These are phyloP conservation scores for Coniochaeta sp. DNA, from an alignment of 2,329 filamentous ascomycete species.

Conservation along the genomic window DNA sequence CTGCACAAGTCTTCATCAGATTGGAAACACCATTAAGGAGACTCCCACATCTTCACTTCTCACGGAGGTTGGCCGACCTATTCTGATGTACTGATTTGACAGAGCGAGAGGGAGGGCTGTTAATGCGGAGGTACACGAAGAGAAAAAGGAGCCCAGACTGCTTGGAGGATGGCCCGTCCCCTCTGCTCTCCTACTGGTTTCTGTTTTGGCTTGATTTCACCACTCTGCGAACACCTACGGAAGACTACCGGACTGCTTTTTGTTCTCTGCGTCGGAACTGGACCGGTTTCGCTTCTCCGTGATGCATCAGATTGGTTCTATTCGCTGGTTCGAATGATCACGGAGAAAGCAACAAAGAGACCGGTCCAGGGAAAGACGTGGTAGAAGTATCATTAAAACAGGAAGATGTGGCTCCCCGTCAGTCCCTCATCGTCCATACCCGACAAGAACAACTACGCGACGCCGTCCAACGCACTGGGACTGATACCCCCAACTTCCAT, in stretches of 20 bases:
- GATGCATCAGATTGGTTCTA: constrained; percentile 13
- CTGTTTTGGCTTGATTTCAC: constrained; percentile 13
- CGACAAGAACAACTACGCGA: constrained; percentile 8
- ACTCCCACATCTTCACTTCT: constrained; percentile 49
- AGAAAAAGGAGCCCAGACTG: constrained; percentile 11
- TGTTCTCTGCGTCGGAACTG: constrained; percentile 12
- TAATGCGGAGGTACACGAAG: constrained; percentile 20
- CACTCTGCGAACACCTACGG: constrained; percentile 12
- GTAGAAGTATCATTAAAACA: constrained; percentile 9
- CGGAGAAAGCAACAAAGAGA: constrained; percentile 5
- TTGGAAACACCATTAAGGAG: constrained; percentile 43
- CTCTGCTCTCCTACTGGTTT: constrained; percentile 17
- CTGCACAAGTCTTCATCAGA: constrained; percentile 38
- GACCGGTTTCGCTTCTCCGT: constrained; percentile 13
- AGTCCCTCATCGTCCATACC: constrained; percentile 11
- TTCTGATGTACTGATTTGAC: constrained; percentile 33
- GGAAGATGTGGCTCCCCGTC: constrained; percentile 1
- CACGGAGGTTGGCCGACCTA: constrained; percentile 41
- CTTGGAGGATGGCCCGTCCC: constrained; percentile 17
- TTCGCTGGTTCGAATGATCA: constrained; percentile 17
- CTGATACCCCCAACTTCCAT: constrained; percentile 6
- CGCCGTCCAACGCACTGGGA: neutral
- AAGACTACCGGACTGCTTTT: constrained; percentile 13
- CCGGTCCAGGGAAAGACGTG: constrained; percentile 8
- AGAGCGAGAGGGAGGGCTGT: constrained; percentile 31